Percentiles rank a stretch among this genome's conserved stretches.
These are phyloP conservation scores for Acacia acuminata DNA, from an alignment of 306 rosid species.

Conservation along the genomic window DNA sequence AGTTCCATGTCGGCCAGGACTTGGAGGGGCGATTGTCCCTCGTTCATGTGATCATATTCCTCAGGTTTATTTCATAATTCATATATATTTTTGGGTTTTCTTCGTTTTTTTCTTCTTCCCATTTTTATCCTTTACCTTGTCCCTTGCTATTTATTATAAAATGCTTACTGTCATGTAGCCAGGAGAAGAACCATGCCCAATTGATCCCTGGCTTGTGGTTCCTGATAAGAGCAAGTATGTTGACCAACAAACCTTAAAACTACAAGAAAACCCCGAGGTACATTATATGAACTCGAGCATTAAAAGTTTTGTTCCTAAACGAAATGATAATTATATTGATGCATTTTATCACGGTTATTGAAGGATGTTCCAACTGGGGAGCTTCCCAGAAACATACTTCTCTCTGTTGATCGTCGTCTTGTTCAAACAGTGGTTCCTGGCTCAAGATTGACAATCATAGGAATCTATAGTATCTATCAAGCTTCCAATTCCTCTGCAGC, in stretches of 20 bases:
- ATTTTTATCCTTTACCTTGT: neutral
- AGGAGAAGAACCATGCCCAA: conserved; percentile 95
- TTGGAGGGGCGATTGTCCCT: conserved; percentile 97
- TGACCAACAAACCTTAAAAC: conserved; percentile 92
- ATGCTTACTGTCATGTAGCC: conserved; percentile 48
- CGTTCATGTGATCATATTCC: conserved; percentile 90
- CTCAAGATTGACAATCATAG: conserved; percentile 90
- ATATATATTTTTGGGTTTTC: neutral
- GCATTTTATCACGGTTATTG: conserved; percentile 35
- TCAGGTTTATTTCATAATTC: conserved; percentile 59
- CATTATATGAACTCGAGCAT: conserved; percentile 2
- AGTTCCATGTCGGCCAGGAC: conserved; percentile 95
- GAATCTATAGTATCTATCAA: conserved; percentile 91
- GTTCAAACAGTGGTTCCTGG: conserved; percentile 97
- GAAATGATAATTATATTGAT: conserved; percentile 15
- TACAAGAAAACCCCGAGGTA: conserved; percentile 99
- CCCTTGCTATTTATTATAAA: conserved; percentile 7
- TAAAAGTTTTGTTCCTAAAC: neutral
- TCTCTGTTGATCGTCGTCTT: conserved; percentile 94
- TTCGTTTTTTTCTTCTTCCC: neutral
- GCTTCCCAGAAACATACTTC: conserved; percentile 96
- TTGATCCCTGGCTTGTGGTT: conserved; percentile 96
- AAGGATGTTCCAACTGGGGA: conserved; percentile 99
- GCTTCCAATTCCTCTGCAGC: conserved; percentile 78
- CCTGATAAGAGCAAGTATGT: conserved; percentile 94